Evolutionary conservation across 129 eudicot species (phyloP).

Genomic region (Oenanthe sinensis): DNA sequence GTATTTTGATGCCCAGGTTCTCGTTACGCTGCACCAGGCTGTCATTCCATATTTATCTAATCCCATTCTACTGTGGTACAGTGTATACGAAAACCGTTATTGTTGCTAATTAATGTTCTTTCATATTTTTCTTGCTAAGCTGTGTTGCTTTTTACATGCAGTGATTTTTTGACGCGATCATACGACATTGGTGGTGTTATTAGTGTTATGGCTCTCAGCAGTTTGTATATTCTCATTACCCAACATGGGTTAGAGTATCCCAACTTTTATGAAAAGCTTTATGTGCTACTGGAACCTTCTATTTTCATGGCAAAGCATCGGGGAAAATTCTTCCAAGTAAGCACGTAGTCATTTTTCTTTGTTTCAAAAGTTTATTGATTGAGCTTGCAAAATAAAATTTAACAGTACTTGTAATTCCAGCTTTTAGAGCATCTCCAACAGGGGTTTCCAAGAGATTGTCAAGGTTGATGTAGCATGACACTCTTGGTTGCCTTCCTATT

Average conservation of each 20-base stretch:
- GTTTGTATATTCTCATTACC: slow-evolving; percentile 78
- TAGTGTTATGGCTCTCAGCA: slow-evolving; percentile 96
- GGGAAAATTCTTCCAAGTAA: slow-evolving; percentile 77
- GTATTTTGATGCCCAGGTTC: slow-evolving; percentile 58
- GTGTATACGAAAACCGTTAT: not conserved
- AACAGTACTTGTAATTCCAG: not conserved
- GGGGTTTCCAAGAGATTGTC: too few relatives aligned
- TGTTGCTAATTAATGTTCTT: not conserved
- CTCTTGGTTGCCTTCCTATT: too few relatives aligned
- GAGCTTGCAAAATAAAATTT: not conserved
- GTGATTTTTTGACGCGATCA: slow-evolving; percentile 92
- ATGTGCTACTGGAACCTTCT: slow-evolving; percentile 74
- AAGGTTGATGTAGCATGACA: too few relatives aligned
- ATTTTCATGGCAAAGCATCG: slow-evolving; percentile 91
- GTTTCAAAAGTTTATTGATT: not conserved
- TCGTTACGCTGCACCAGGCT: slow-evolving; percentile 59
- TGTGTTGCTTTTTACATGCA: slow-evolving; percentile 34
- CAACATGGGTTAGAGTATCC: slow-evolving; percentile 90
- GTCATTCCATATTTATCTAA: slow-evolving; percentile 80
- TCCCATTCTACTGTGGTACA: slow-evolving; percentile 72
- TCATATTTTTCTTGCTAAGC: not conserved
- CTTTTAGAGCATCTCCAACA: not conserved
- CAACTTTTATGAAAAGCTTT: slow-evolving; percentile 75
- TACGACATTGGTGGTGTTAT: slow-evolving; percentile 94
- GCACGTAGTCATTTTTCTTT: not conserved